phyloP scores from a whole-genome alignment of 169 alveolate genomes.

The Eimeria maxima region DNA sequence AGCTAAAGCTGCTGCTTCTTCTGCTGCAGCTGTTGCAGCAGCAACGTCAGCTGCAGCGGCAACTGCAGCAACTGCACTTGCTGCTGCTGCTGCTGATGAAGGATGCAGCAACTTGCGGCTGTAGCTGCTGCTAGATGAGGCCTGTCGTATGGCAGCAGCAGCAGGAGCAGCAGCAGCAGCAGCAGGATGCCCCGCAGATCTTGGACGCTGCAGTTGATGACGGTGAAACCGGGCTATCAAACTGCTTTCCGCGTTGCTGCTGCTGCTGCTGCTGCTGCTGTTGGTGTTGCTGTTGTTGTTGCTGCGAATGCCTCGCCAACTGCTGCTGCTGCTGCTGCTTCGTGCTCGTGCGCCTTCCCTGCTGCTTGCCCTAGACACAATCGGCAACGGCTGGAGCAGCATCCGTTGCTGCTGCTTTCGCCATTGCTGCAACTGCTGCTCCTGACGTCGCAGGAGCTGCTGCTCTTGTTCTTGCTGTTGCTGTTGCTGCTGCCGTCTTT shows the following conservation, averaged over 20 bases:
- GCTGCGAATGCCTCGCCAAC: neutral
- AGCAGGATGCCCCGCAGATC: constrained; percentile 27
- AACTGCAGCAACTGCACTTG: constrained; percentile 24
- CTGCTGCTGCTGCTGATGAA: constrained; percentile 48
- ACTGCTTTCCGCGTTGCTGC: constrained; percentile 19
- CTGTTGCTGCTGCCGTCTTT: neutral
- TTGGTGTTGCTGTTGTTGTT: neutral
- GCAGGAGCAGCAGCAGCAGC: constrained; percentile 41
- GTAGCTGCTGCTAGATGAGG: constrained; percentile 33
- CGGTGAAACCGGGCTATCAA: neutral
- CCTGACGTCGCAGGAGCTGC: neutral
- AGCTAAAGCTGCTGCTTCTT: constrained; percentile 60
- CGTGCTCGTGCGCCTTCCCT: neutral
- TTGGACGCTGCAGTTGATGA: constrained; percentile 28
- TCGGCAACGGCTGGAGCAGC: constrained; percentile 5
- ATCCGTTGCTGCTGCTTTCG: neutral
- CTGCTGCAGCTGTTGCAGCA: constrained; percentile 44
- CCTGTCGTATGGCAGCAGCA: constrained; percentile 13
- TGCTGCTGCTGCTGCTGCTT: neutral
- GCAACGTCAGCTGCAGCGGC: constrained; percentile 35
- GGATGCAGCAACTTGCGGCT: constrained; percentile 1
- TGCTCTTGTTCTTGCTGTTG: neutral
- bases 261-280: constrained; percentile 39
- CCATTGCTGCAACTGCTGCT: neutral
- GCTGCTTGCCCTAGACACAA: neutral